A percentile compares a stretch with the other conserved stretches of the same genome.
These are phyloP conservation scores for Zygosaccharomyces pseudobailii DNA, from an alignment of 1,139 yeast species.

Conservation along the genomic window DNA sequence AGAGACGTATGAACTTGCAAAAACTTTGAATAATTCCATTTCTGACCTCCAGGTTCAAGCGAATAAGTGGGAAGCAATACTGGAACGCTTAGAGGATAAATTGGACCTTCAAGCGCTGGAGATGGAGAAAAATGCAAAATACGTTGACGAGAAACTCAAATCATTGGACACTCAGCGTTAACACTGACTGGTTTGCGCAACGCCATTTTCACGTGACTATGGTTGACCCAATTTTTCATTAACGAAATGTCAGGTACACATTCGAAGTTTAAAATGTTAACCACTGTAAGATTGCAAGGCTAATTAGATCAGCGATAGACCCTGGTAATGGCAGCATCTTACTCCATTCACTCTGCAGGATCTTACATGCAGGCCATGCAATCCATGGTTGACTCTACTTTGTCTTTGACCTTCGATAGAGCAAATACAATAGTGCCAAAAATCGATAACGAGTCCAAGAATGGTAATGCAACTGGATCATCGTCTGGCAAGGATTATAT, in stretches of 20 bases:
- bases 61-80: slow-evolving; percentile 39
- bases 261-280: neutral
- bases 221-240: neutral
- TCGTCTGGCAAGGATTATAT: slow-evolving; percentile 15
- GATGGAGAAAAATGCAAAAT: neutral
- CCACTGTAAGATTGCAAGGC: neutral
- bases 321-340: slow-evolving; percentile 36
- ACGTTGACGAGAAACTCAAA: neutral
- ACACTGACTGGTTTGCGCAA: neutral
- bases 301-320: neutral
- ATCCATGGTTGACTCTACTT: slow-evolving; percentile 50
- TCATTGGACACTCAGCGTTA: neutral
- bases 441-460: slow-evolving; percentile 28
- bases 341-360: slow-evolving; percentile 59
- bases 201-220: neutral
- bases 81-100: slow-evolving; percentile 39
- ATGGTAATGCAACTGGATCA: slow-evolving; percentile 25
- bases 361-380: slow-evolving; percentile 78
- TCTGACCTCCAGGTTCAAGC: slow-evolving; percentile 39
- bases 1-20: slow-evolving; percentile 49
- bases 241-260: neutral
- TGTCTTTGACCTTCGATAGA: slow-evolving; percentile 32
- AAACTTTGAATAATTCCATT: slow-evolving; percentile 42
- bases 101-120: slow-evolving; percentile 33
- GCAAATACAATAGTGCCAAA: slow-evolving; percentile 22